Evolutionary conservation across 768 basidiomycete genomes (phyloP), one percentile per base, ranked within the genome.

Genomic region (Austroboletus festivus): DNA sequence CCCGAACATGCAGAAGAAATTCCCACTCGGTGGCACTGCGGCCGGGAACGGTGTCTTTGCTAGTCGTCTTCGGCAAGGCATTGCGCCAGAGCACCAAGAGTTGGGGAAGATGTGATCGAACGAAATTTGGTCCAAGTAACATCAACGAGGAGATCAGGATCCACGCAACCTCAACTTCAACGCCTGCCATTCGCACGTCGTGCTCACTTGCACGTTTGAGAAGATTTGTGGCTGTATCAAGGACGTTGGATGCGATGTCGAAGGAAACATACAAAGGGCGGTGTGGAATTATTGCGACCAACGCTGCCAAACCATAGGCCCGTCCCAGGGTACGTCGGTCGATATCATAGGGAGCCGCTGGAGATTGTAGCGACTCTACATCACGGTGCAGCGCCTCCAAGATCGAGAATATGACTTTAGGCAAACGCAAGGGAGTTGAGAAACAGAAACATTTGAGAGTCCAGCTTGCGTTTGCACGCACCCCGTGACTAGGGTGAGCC

Each of bases 51-150:
- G 70, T 70, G 58, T 98, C 95, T 65, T 96, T 96, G 59, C 78
- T 86, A 0, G 91, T 93, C 1, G 92, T 86, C 67, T 98, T 99
- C 2, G 96, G 93, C 0, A 99, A 75, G 1, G 95, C 93, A 57
- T 99, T 99, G 26, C 96, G 77, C 96, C 96, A 99, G 3, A 99
- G 79, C 0, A 98, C 92, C 34, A 98, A 78, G 16, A 98, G 75
- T 57, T 97, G 95, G 0, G 94, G 89, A 2, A 98, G 79, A 64
- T 99, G 93, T 0, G 92, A 81, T 16, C 91, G 84, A 44, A 97
- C 93, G 55, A 98, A 96, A 57, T 92, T 89, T 3, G 89, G 91
- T 0, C 94, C 95, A 7, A 96, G 82, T 3, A 86, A 79, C 89
- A 97, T 93, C 23, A 98, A 70, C 1, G 93, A 85, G 0, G 89